These are phyloP conservation scores for Paramecium caudatum DNA, from an alignment of 73 alveolate species.

Conservation along the genomic window DNA sequence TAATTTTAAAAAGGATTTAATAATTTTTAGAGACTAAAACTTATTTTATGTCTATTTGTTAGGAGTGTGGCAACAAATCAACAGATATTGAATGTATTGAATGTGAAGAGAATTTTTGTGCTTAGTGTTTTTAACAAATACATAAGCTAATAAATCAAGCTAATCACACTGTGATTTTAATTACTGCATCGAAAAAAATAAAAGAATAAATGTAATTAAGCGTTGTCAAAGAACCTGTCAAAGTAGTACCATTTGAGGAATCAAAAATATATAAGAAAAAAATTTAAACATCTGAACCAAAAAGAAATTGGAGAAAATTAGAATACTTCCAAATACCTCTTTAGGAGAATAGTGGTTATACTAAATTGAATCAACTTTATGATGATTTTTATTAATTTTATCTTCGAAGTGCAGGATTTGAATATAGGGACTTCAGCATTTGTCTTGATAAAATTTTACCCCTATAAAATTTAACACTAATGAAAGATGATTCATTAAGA, in stretches of 20 bases:
- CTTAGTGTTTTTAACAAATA: constrained; percentile 18
- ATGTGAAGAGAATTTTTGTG: constrained; percentile 66
- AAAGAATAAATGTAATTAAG: constrained; percentile 17
- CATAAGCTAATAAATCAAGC: not conserved
- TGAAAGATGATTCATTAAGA: not conserved
- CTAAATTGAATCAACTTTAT: not conserved
- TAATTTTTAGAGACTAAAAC: not conserved
- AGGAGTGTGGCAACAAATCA: constrained; percentile 56
- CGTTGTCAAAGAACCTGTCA: not conserved
- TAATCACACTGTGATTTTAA: not conserved
- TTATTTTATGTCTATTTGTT: constrained; percentile 31
- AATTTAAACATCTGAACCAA: not conserved
- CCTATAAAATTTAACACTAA: not conserved
- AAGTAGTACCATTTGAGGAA: not conserved
- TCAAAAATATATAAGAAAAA: not conserved
- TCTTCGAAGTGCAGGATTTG: constrained; percentile 14
- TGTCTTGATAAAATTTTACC: not conserved
- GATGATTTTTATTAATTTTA: not conserved
- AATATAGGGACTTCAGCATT: constrained; percentile 27
- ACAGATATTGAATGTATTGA: constrained; percentile 69
- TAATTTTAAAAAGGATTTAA: constrained; percentile 37
- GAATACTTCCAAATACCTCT: constrained; percentile 68
- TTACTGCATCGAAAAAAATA: not conserved
- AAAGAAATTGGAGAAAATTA: constrained; percentile 57
- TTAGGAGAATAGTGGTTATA: constrained; percentile 18